Evolutionary conservation across 108 stramenopile species (phyloP).

Genomic region (Skeletonema menzelii): DNA sequence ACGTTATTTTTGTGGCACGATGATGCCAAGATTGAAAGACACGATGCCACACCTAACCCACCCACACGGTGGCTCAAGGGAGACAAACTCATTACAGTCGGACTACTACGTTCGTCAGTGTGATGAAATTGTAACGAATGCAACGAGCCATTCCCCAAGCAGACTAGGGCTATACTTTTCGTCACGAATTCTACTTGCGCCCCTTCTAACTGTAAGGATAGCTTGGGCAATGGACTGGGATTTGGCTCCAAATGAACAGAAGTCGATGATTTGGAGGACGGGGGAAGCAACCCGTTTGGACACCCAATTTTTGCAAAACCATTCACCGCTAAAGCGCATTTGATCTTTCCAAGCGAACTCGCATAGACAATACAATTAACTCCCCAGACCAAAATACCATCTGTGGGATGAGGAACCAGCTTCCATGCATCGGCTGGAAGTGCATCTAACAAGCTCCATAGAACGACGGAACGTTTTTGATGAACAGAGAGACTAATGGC

Average conservation of each 20-base stretch:
- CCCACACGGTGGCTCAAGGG: conserved; percentile 67
- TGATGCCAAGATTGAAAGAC: conserved; percentile 45
- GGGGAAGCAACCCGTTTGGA: conserved; percentile 50
- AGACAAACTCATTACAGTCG: conserved; percentile 54
- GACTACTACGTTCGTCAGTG: not conserved
- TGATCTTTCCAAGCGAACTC: conserved; percentile 62
- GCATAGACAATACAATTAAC: conserved; percentile 70
- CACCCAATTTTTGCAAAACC: conserved; percentile 74
- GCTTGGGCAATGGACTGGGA: conserved; percentile 70
- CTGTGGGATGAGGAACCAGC: conserved; percentile 42
- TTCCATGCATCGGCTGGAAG: conserved; percentile 76
- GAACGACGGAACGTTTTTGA: conserved; percentile 73
- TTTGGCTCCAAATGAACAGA: conserved; percentile 54
- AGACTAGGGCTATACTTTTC: conserved; percentile 58
- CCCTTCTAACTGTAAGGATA: conserved; percentile 77
- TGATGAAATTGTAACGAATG: conserved; percentile 59
- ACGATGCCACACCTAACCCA: conserved; percentile 65
- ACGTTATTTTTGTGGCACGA: conserved; percentile 18
- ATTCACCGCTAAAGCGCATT: conserved; percentile 72
- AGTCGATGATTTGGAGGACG: conserved; percentile 5
- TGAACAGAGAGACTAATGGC: conserved; percentile 71
- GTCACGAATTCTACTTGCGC: conserved; percentile 54
- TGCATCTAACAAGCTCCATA: conserved; percentile 74
- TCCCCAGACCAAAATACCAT: conserved; percentile 65
- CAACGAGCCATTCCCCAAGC: conserved; percentile 63